phyloP scores from a whole-genome alignment of 345 rosid species.

The Citrus mangshanensis region DNA sequence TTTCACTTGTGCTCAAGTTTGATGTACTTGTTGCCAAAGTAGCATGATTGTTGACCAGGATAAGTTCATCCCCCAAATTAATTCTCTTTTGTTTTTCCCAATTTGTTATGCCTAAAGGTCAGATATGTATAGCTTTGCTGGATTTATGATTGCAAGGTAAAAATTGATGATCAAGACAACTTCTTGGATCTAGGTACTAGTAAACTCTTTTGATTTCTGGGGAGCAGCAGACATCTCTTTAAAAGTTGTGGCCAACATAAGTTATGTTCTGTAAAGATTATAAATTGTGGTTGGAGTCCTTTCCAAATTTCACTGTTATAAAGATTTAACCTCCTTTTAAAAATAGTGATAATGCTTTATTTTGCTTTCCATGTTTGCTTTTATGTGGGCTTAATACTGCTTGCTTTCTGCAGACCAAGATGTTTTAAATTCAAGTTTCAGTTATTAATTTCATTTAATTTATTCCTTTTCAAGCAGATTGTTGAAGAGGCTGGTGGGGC shows the following conservation, averaged over 20 bases:
- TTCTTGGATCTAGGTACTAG: background rate
- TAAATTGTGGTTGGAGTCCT: background rate
- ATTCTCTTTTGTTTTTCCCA: background rate
- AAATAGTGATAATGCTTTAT: background rate
- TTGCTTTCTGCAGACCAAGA: background rate
- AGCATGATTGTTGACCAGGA: background rate
- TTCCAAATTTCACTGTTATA: background rate
- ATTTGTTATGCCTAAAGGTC: background rate
- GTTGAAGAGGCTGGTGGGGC: slow-evolving; percentile 98
- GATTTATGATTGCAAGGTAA: background rate
- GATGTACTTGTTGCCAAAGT: background rate
- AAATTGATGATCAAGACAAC: background rate
- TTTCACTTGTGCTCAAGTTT: background rate
- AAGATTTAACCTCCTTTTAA: background rate
- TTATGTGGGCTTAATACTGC: background rate
- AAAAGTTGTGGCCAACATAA: background rate
- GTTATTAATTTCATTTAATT: background rate
- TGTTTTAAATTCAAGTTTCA: background rate
- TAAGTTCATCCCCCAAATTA: background rate
- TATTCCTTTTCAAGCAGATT: slow-evolving; percentile 43
- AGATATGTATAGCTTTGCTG: background rate
- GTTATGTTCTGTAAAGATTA: background rate
- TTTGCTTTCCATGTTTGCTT: background rate
- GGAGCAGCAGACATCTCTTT: background rate
- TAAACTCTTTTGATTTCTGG: background rate